phyloP scores from a whole-genome alignment of 164 flowering plant species.

The Tetrastigma voinierianum region DNA sequence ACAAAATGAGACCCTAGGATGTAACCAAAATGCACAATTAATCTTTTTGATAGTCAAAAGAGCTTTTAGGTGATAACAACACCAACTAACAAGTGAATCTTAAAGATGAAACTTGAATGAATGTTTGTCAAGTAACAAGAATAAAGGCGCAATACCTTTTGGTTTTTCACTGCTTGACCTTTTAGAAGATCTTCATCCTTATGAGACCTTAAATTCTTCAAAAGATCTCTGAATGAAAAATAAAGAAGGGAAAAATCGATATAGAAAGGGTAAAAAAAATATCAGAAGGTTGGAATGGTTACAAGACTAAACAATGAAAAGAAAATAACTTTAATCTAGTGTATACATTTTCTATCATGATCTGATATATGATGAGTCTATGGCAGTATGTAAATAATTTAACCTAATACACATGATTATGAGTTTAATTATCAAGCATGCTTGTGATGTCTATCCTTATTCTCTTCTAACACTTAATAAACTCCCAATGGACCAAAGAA shows the following conservation, averaged over 20 bases:
- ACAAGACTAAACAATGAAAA: no score
- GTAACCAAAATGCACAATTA: no score
- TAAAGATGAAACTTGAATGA: background rate
- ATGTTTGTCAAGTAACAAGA: background rate
- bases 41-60: no score
- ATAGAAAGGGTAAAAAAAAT: background rate
- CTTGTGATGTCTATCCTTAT: no score
- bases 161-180: slow-evolving; percentile 93
- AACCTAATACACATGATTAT: no score
- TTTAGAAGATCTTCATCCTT: slow-evolving; percentile 82
- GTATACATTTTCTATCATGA: background rate
- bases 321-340: background rate
- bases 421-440: no score
- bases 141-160: slow-evolving; percentile 53
- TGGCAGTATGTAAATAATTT: no score
- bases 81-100: background rate
- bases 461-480: no score
- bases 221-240: slow-evolving; percentile 44
- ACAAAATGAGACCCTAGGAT: no score
- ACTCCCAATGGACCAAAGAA: no score
- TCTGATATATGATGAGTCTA: background rate
- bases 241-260: background rate
- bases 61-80: background rate
- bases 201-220: slow-evolving; percentile 60
- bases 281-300: no score